Evolutionary conservation across 2,329 filamentous ascomycete genomes (phyloP).

Genomic region (Pseudogymnoascus sp.): DNA sequence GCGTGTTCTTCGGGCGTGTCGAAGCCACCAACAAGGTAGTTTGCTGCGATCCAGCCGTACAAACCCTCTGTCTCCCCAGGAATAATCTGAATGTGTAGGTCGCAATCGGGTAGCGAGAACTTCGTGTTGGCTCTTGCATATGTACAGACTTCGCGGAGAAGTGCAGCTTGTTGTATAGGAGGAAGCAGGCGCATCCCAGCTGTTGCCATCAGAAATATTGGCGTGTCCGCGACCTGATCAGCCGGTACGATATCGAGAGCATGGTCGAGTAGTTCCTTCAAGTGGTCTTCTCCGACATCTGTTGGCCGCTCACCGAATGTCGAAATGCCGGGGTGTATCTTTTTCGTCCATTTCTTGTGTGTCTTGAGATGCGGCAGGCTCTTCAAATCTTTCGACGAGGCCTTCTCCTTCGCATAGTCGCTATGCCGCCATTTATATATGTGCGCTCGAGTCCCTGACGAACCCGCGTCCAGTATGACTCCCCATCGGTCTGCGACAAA

Average conservation of each 20-base stretch:
- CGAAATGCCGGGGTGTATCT: conserved; percentile 89
- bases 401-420: conserved; percentile 56
- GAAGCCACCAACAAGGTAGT: conserved; percentile 89
- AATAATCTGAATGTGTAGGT: conserved; percentile 85
- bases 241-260: conserved; percentile 72
- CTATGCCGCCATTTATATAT: conserved; percentile 90
- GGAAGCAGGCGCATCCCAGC: conserved; percentile 88
- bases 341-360: conserved; percentile 83
- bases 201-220: conserved; percentile 90
- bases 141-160: conserved; percentile 73
- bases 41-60: conserved; percentile 96
- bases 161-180: conserved; percentile 60
- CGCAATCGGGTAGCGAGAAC: conserved; percentile 87
- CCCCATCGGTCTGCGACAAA: conserved; percentile 62
- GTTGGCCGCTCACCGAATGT: conserved; percentile 75
- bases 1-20: conserved; percentile 66
- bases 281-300: conserved; percentile 72
- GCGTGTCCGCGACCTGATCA: conserved; percentile 73
- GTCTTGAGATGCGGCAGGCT: conserved; percentile 75
- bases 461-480: conserved; percentile 94
- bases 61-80: conserved; percentile 91
- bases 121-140: conserved; percentile 71
- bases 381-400: conserved; percentile 52
- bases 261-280: conserved; percentile 73
- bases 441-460: conserved; percentile 90